A percentile compares a stretch with the other conserved stretches of the same genome.
Conservation (phyloP, 164 flowering plant species). For the Kalanchoe fedtschenkoi region DNA sequence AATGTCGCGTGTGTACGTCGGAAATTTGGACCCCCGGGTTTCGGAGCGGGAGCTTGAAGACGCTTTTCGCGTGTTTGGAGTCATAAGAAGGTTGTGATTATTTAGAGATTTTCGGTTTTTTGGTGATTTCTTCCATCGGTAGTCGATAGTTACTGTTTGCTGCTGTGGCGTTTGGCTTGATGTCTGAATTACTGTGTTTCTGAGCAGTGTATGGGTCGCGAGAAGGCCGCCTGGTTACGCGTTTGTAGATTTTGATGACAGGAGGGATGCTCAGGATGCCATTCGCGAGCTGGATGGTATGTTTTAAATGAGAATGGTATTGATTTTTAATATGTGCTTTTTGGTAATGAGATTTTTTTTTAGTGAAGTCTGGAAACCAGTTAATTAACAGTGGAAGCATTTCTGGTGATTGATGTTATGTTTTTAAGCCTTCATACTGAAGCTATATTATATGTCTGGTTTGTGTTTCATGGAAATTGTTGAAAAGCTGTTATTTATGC, state of each 20-base stretch:
- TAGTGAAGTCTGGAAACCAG: too few species aligned
- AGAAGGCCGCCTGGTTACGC: constrained; percentile 82
- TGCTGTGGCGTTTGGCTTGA: too few species aligned
- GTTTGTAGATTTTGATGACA: constrained; percentile 65
- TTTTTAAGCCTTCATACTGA: too few species aligned
- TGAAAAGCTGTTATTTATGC: too few species aligned
- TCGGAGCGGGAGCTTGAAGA: constrained; percentile 67
- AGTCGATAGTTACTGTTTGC: too few species aligned
- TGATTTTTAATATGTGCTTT: too few species aligned
- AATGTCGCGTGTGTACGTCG: constrained; percentile 75
- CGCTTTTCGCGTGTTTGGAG: constrained; percentile 59
- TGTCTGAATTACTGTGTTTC: neutral
- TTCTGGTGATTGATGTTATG: too few species aligned
- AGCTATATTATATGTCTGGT: too few species aligned
- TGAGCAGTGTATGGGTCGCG: neutral
- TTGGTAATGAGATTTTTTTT: too few species aligned
- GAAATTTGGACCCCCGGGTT: constrained; percentile 58
- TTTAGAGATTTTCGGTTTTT: neutral
- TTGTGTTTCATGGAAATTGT: too few species aligned
- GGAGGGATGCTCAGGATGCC: constrained; percentile 73
- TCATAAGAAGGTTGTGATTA: constrained; percentile 36
- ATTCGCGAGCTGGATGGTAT: constrained; percentile 12
- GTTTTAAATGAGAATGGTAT: neutral
- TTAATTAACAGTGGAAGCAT: too few species aligned
- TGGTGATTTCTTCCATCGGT: neutral